A percentile compares a stretch with the other conserved stretches of the same genome.
phyloP scores from a whole-genome alignment of 306 rosid species.

The Acacia melanoxylon region DNA sequence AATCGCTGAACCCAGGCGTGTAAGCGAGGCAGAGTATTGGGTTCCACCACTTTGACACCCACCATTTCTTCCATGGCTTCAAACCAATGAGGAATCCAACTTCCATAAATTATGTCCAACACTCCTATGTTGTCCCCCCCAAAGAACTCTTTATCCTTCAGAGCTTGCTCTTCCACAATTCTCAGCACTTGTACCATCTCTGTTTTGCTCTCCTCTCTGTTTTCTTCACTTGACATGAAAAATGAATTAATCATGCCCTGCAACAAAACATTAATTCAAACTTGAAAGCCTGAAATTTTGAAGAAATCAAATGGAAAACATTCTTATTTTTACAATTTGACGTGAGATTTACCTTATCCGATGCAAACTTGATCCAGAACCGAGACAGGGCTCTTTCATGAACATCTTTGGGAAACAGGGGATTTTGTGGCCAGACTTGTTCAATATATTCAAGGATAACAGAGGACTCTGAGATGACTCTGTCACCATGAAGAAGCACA shows the following conservation, averaged over 20 bases:
- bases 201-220: slow-evolving; percentile 22
- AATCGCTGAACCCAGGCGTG: background rate
- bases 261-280: background rate
- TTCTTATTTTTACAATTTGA: background rate
- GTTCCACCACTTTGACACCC: background rate
- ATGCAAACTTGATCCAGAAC: slow-evolving; percentile 27
- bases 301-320: background rate
- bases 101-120: background rate
- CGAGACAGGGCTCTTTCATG: slow-evolving; percentile 32
- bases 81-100: background rate
- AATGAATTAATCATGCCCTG: background rate
- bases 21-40: background rate
- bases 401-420: slow-evolving; percentile 30
- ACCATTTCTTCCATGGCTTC: background rate
- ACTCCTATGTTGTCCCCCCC: background rate
- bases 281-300: background rate
- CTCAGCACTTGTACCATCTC: background rate
- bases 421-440: slow-evolving; percentile 28
- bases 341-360: slow-evolving; percentile 23
- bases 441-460: slow-evolving; percentile 37
- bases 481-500: background rate
- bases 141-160: background rate
- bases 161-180: background rate
- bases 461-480: slow-evolving; percentile 17
- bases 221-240: background rate